Base-by-base conservation (phyloP, 2,329 filamentous ascomycete species). In the Byssoonygena ceratinophila region DNA sequence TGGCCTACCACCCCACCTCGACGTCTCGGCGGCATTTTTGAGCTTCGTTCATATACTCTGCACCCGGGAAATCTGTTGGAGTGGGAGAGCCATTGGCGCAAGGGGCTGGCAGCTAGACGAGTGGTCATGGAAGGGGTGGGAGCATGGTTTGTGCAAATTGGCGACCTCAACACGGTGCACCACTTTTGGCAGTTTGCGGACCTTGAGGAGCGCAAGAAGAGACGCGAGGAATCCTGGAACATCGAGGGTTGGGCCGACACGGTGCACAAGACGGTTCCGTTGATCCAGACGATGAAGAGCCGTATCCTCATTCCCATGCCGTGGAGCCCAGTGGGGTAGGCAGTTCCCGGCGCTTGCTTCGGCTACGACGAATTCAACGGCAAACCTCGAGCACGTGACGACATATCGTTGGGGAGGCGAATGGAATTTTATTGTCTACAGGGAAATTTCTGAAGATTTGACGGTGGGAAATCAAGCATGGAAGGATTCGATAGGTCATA, bases 171-270 rank as follows among this genome's bases (percentile, higher is more conserved):
- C 74, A 96, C 89, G 0, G 92, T 98, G 31, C 90, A 98, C 69
- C 91, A 97, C 68, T 78, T 98, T 20, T 98, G 92, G 92, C 92
- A 98, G 67, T 98, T 97, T 74, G 90, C 91, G 60, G 87, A 98
- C 69, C 72, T 98, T 55, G 90, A 97, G 71, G 92, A 97, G 74
- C 82, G 92, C 59, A 92, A 94, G 69, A 74, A 86, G 32, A 81
- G 89, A 59, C 81, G 92, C 59, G 92, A 98, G 76, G 82, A 94
- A 77, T 96, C 90, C 68, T 98, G 92, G 92, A 81, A 82, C 59
- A 81, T 94, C 37, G 86, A 95, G 65, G 92, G 92, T 43, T 98
- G 92, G 92, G 88, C 86, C 49, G 87, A 96, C 64, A 96, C 91
- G 22, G 92, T 97, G 34, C 92, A 98, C 76, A 96, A 94, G 79